phyloP scores from a whole-genome alignment of 169 alveolate species.

The Plasmodium billcollinsi region DNA sequence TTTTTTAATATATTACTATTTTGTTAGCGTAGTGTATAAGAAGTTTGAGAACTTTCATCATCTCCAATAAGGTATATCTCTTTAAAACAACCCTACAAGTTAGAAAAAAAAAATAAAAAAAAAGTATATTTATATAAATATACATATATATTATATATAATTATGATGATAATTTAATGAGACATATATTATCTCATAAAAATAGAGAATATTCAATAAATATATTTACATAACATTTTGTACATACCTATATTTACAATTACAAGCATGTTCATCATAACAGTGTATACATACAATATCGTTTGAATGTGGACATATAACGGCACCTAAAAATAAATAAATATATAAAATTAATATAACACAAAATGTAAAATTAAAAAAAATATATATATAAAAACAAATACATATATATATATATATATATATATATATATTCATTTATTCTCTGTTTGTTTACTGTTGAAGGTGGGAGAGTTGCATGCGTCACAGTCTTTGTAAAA shows the following conservation, averaged over 20 bases:
- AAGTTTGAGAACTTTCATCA: slow-evolving; percentile 47
- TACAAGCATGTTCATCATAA: slow-evolving; percentile 49
- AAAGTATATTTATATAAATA: background rate
- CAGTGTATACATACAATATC: slow-evolving; percentile 59
- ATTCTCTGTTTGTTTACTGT: slow-evolving; percentile 14
- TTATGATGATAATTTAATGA: background rate
- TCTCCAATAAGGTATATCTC: slow-evolving; percentile 53
- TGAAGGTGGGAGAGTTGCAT: slow-evolving; percentile 57
- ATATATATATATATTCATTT: background rate
- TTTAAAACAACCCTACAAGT: slow-evolving; percentile 44
- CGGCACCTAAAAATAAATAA: slow-evolving; percentile 43
- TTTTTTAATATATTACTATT: slow-evolving; percentile 33
- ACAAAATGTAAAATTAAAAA: background rate
- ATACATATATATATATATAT: background rate
- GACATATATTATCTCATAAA: slow-evolving; percentile 1
- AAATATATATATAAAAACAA: background rate
- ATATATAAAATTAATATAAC: too few species aligned
- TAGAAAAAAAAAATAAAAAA: background rate
- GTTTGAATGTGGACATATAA: slow-evolving; percentile 62
- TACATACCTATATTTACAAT: slow-evolving; percentile 36
- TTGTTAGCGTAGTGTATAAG: slow-evolving; percentile 51
- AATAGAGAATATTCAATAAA: background rate
- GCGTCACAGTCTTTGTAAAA: slow-evolving; percentile 68
- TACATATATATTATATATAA: background rate
- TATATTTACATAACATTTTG: background rate